A percentile compares a stretch with the other conserved stretches of the same genome.
phyloP scores from a whole-genome alignment of 805 yeast species.

The Ogataea paraovalis region DNA sequence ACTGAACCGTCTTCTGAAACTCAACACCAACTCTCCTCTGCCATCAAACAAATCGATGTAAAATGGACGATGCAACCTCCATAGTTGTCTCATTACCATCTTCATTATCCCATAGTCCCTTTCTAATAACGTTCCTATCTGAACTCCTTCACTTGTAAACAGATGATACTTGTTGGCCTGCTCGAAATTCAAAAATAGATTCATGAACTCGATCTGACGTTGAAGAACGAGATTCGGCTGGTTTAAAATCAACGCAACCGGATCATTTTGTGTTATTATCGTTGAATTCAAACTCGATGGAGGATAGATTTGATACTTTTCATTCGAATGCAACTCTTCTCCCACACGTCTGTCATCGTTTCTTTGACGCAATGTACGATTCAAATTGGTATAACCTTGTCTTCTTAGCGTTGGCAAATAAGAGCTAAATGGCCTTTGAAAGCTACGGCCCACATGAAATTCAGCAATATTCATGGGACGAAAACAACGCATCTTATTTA shows the following conservation, averaged over 20 bases:
- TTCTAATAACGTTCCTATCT: slow-evolving; percentile 78
- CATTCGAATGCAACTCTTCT: too few relatives aligned
- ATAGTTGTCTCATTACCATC: slow-evolving; percentile 76
- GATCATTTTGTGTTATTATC: slow-evolving; percentile 51
- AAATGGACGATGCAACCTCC: slow-evolving; percentile 83
- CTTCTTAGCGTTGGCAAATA: too few relatives aligned
- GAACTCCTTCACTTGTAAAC: slow-evolving; percentile 68
- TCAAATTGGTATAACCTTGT: too few relatives aligned
- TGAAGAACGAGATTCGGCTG: slow-evolving; percentile 88
- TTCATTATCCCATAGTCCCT: slow-evolving; percentile 68
- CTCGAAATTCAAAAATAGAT: slow-evolving; percentile 82
- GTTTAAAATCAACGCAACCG: slow-evolving; percentile 55
- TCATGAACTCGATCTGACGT: slow-evolving; percentile 84
- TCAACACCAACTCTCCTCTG: slow-evolving; percentile 54
- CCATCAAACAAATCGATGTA: slow-evolving; percentile 67
- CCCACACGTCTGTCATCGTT: too few relatives aligned
- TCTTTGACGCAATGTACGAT: not conserved
- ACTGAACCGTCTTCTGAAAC: slow-evolving; percentile 78
- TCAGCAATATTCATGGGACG: too few relatives aligned
- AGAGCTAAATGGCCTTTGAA: too few relatives aligned
- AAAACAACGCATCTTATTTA: too few relatives aligned
- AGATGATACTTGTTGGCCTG: slow-evolving; percentile 81
- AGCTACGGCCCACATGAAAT: too few relatives aligned
- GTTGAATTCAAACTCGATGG: not conserved
- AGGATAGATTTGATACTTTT: not conserved